These are phyloP conservation scores for Fusarium brachygibbosum DNA, from an alignment of 2,329 filamentous ascomycete genomes.

Conservation along the genomic window DNA sequence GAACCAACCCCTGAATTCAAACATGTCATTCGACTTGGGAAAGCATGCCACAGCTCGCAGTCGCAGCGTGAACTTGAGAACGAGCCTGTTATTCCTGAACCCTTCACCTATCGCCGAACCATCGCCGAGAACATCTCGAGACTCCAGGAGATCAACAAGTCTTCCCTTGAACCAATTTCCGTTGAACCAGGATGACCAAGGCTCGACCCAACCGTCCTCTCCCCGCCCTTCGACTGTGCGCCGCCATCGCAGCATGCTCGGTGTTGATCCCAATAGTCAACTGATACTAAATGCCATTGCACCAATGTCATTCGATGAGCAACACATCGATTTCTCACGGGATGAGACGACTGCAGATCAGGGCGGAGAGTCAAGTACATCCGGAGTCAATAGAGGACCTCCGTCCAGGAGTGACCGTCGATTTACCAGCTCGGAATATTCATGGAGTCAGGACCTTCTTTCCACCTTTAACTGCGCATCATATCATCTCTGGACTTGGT, in stretches of 20 bases:
- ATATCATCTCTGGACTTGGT: constrained; percentile 18
- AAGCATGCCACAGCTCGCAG: constrained; percentile 61
- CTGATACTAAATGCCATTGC: constrained; percentile 60
- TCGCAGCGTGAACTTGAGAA: constrained; percentile 65
- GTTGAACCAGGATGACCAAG: constrained; percentile 26
- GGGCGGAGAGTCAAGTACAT: constrained; percentile 3
- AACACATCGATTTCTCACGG: constrained; percentile 53
- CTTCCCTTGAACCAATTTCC: constrained; percentile 27
- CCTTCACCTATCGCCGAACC: constrained; percentile 32
- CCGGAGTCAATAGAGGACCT: not conserved
- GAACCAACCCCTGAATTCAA: constrained; percentile 48
- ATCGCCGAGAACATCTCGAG: constrained; percentile 27
- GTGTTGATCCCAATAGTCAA: constrained; percentile 59
- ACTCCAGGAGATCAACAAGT: constrained; percentile 55
- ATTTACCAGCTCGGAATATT: constrained; percentile 24
- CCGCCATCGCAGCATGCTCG: constrained; percentile 67
- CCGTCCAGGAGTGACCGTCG: not conserved
- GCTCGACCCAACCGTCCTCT: constrained; percentile 13
- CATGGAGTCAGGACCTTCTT: constrained; percentile 56
- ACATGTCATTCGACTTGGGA: constrained; percentile 60
- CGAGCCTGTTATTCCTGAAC: constrained; percentile 36
- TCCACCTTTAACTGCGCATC: constrained; percentile 39
- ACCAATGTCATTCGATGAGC: constrained; percentile 63
- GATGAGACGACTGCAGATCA: constrained; percentile 36
- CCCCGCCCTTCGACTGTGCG: constrained; percentile 41